phyloP scores from a whole-genome alignment of 2,329 filamentous ascomycete species.

The Ceratocystis cacaofunesta region DNA sequence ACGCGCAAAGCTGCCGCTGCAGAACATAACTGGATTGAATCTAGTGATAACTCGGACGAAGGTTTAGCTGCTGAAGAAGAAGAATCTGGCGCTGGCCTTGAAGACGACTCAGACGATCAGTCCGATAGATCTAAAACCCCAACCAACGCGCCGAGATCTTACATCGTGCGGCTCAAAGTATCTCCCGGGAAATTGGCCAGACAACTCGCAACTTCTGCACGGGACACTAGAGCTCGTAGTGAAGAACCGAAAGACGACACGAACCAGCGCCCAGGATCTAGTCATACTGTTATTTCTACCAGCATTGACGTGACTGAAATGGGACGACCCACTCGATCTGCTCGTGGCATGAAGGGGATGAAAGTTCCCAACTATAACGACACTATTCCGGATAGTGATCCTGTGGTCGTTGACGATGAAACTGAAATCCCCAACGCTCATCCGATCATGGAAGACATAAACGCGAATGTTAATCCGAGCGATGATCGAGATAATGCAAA shows the following conservation, averaged over 20 bases:
- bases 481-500: constrained; percentile 7
- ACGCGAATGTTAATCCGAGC: constrained; percentile 20
- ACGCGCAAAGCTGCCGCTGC: constrained; percentile 33
- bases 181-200: constrained; percentile 21
- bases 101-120: constrained; percentile 22
- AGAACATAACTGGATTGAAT: constrained; percentile 14
- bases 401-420: constrained; percentile 17
- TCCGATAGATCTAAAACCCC: constrained; percentile 21
- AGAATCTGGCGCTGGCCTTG: constrained; percentile 25
- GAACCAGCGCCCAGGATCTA: constrained; percentile 45
- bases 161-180: constrained; percentile 33
- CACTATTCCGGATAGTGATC: constrained; percentile 15
- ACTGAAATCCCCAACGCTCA: constrained; percentile 20
- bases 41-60: constrained; percentile 13
- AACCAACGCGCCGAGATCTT: constrained; percentile 15
- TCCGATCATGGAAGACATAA: constrained; percentile 22
- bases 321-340: constrained; percentile 28
- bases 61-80: constrained; percentile 31
- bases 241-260: constrained; percentile 41
- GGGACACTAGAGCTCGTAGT: constrained; percentile 38
- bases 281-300: constrained; percentile 38
- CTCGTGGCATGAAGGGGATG: constrained; percentile 36
- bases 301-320: constrained; percentile 21
- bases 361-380: constrained; percentile 22
- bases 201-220: constrained; percentile 26